Percentiles rank a stretch among this genome's conserved stretches.
Evolutionary conservation across 116 monocot species (phyloP).

Genomic region (Cymodocea nodosa): DNA sequence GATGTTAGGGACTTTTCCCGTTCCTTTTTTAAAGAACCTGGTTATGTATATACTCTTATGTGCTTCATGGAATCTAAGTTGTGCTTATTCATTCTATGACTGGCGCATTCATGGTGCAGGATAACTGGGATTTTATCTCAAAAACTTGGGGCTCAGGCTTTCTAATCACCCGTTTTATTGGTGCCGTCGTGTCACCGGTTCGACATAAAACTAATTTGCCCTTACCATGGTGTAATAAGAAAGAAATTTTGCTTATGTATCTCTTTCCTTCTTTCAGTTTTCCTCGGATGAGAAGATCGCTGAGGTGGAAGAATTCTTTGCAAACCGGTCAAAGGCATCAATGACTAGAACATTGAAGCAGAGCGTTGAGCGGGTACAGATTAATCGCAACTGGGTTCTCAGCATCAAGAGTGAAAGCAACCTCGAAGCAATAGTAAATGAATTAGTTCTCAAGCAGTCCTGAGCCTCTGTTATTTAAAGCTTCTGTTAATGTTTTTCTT

Average conservation of each 20-base stretch:
- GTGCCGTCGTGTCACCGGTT: conserved; percentile 51
- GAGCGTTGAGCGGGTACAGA: conserved; percentile 60
- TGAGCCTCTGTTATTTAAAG: neutral
- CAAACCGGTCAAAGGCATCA: conserved; percentile 39
- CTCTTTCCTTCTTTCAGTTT: conserved; percentile 29
- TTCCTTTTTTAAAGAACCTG: neutral
- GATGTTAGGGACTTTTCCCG: neutral
- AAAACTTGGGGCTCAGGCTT: conserved; percentile 81
- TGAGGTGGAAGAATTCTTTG: conserved; percentile 70
- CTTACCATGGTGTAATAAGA: too few relatives aligned
- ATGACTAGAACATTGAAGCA: conserved; percentile 67
- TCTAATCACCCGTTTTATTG: conserved; percentile 44
- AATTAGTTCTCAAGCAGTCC: conserved; percentile 25
- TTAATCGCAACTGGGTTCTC: conserved; percentile 55
- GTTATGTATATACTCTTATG: too few relatives aligned
- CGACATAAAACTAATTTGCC: neutral
- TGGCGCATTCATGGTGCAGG: conserved; percentile 30
- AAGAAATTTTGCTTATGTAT: neutral
- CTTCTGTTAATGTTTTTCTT: too few relatives aligned
- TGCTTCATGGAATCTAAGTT: neutral
- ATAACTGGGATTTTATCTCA: conserved; percentile 87
- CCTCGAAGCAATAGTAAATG: conserved; percentile 39
- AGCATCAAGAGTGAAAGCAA: conserved; percentile 36
- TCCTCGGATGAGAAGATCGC: conserved; percentile 52
- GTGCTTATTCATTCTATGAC: neutral